phyloP scores from a whole-genome alignment of 2,329 filamentous ascomycete species.

The Nannizzia gypsea region DNA sequence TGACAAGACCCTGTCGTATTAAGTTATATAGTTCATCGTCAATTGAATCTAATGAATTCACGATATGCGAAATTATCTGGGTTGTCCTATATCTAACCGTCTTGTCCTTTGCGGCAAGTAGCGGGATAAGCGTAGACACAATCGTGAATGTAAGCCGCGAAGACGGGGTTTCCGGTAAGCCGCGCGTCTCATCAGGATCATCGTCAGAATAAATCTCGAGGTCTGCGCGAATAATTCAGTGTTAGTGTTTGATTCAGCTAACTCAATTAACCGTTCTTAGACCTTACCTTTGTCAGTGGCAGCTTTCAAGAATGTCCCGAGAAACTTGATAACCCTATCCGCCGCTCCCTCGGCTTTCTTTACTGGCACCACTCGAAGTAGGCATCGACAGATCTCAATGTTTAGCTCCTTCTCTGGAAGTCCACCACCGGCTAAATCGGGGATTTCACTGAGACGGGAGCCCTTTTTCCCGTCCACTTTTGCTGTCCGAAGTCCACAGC shows the following conservation, averaged over 20 bases:
- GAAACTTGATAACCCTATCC: constrained; percentile 72
- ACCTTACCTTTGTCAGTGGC: constrained; percentile 45
- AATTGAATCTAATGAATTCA: constrained; percentile 84
- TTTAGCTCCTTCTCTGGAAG: constrained; percentile 75
- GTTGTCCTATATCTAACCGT: constrained; percentile 80
- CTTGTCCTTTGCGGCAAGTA: constrained; percentile 84
- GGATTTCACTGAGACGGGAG: constrained; percentile 11
- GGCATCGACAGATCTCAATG: constrained; percentile 68
- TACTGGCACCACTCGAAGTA: constrained; percentile 68
- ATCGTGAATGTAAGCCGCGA: constrained; percentile 65
- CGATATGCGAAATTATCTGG: constrained; percentile 78
- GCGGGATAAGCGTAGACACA: constrained; percentile 58
- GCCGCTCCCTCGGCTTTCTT: constrained; percentile 87
- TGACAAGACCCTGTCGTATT: constrained; percentile 65
- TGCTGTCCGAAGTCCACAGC: constrained; percentile 46
- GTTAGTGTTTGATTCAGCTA: neutral
- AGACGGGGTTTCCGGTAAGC: constrained; percentile 70
- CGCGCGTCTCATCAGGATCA: constrained; percentile 55
- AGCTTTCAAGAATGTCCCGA: constrained; percentile 74
- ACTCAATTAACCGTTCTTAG: neutral
- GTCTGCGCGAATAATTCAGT: constrained; percentile 36
- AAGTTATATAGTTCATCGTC: constrained; percentile 85
- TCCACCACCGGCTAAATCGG: constrained; percentile 40
- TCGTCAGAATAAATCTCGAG: constrained; percentile 52
- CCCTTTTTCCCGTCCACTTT: constrained; percentile 24